Evolutionary conservation across 23 red algal species (phyloP), one percentile per base, ranked within the genome.

Genomic region (Gracilaria domingensis): DNA sequence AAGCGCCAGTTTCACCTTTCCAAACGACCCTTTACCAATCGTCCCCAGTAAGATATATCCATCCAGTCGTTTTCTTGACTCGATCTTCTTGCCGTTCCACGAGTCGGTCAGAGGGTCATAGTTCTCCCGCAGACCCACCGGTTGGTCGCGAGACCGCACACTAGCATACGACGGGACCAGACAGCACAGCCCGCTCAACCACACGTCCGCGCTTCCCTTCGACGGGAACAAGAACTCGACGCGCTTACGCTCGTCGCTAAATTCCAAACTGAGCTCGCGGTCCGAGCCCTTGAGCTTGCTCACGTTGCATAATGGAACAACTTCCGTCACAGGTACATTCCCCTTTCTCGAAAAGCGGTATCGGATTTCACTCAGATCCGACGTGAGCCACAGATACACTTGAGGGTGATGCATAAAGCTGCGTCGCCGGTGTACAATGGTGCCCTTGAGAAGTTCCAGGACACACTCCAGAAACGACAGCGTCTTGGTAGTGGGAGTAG

Each of bases 1-100:
- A 35, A 95, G 55, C 26, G 89, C 90, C 35, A 96, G 38, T 45
- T 93, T 93, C 71, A 96, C 95, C 49, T 93, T 93, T 17, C 95
- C 91, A 93, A 86, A 96, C 17, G 72, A 79, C 16, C 95, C 95
- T 49, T 77, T 82, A 13, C 95, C 95, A 88, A 96, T 96, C 0
- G 81, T 86, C 8, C 85, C 84, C 40, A 96, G 80, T 36, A 96
- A 48, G 66, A 96, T 90, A 20, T 89, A 95, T 0, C 73, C 75
- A 1, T 25, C 65, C 11, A 95, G 18, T 30, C 77, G 76, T 48
- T 89, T 89, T 12, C 81, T 59, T 0, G 28, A 60, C 47, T 74
- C 75, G 8, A 95, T 49, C 35, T 55, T 57, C 40, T 79, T 95
- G 18, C 93, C 93, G 32, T 66, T 87, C 93, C 93, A 95, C 28